phyloP scores from a whole-genome alignment of 2,329 filamentous ascomycete species.

The Ophiosphaerella narmari region DNA sequence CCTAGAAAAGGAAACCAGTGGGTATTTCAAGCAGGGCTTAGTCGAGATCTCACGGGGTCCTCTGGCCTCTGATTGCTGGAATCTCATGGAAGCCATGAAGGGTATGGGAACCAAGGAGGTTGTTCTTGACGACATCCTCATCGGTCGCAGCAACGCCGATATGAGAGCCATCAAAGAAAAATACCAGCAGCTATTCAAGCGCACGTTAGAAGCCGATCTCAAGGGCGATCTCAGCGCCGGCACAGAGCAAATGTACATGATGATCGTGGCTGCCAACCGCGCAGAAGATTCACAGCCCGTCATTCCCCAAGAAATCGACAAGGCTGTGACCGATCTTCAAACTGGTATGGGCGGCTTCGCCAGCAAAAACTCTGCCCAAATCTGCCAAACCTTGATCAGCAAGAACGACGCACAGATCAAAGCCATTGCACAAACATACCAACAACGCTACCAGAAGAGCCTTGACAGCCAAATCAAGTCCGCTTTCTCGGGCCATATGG shows the following conservation, averaged over 20 bases:
- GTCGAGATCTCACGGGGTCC: conserved; percentile 79
- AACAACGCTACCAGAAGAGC: conserved; percentile 69
- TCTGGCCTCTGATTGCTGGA: conserved; percentile 73
- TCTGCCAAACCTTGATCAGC: conserved; percentile 77
- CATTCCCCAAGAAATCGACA: conserved; percentile 72
- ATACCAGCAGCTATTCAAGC: conserved; percentile 71
- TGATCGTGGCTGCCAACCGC: conserved; percentile 74
- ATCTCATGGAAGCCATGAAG: conserved; percentile 72
- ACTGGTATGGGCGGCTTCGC: conserved; percentile 66
- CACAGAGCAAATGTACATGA: conserved; percentile 82
- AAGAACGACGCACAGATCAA: conserved; percentile 83
- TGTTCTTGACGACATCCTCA: conserved; percentile 82
- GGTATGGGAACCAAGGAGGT: conserved; percentile 85
- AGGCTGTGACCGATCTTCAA: conserved; percentile 77
- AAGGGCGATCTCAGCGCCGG: conserved; percentile 81
- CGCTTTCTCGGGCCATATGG: conserved; percentile 92
- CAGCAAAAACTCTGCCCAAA: conserved; percentile 74
- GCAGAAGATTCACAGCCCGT: conserved; percentile 79
- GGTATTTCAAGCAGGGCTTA: conserved; percentile 75
- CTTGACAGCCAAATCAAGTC: conserved; percentile 76
- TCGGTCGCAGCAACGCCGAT: conserved; percentile 84
- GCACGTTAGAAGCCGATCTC: conserved; percentile 72
- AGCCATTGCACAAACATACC: conserved; percentile 77
- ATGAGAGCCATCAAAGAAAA: conserved; percentile 81
- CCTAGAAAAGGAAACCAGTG: conserved; percentile 73